phyloP scores from a whole-genome alignment of 305 asterid species.

The Withania somnifera region DNA sequence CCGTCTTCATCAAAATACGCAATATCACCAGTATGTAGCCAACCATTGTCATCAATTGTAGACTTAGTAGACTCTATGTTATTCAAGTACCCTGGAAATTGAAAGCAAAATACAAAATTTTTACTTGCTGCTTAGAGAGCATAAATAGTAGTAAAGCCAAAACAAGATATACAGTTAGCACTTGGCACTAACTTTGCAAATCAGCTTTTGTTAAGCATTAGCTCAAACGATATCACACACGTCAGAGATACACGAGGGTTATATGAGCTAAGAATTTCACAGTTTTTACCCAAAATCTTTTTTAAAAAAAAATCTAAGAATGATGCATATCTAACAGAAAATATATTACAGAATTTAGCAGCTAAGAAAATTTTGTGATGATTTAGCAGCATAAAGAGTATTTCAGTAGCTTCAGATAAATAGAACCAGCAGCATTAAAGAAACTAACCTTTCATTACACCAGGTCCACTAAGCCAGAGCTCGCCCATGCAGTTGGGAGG shows the following conservation, averaged over 20 bases:
- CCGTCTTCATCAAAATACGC: conserved; percentile 66
- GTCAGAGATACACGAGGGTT: not conserved
- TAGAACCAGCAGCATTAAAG: not conserved
- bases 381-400: not conserved
- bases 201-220: not conserved
- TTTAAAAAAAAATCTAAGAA: not conserved
- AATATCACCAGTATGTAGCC: conserved; percentile 74
- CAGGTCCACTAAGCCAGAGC: conserved; percentile 58
- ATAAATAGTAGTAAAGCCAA: not conserved
- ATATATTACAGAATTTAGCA: not conserved
- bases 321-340: not conserved
- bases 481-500: conserved; percentile 56
- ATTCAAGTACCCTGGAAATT: conserved; percentile 49
- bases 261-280: not conserved
- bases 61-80: conserved; percentile 44
- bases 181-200: not conserved
- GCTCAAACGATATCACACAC: not conserved
- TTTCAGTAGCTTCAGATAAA: not conserved
- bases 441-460: conserved; percentile 47
- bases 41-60: conserved; percentile 53
- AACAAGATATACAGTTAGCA: not conserved
- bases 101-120: not conserved
- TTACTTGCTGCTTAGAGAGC: not conserved
- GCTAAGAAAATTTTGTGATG: not conserved
- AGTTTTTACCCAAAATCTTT: not conserved